Percentiles rank a stretch among this genome's conserved stretches.
Evolutionary conservation across 202 grass and related monocot species (phyloP).

Genomic region (Saccharum hybrid): DNA sequence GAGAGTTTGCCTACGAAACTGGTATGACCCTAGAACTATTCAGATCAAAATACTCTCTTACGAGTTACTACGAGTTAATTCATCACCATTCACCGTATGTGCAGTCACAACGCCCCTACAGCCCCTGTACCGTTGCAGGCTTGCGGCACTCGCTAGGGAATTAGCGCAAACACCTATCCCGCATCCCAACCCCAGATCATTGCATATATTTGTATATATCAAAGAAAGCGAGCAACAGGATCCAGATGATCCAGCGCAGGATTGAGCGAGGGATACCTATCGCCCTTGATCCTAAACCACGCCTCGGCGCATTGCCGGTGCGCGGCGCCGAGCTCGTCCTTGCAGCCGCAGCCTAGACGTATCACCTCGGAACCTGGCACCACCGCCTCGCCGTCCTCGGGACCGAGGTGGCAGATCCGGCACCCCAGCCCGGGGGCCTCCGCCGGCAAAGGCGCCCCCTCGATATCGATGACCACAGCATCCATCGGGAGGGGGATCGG

Average conservation of each 20-base stretch:
- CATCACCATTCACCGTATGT: not conserved
- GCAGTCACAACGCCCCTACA: not conserved
- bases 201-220: not conserved
- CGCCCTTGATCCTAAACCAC: constrained; percentile 79
- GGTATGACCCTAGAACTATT: not conserved
- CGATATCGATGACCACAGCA: constrained; percentile 37
- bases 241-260: not conserved
- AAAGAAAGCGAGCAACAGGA: not conserved
- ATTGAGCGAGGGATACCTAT: constrained; percentile 52
- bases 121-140: not conserved
- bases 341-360: constrained; percentile 69
- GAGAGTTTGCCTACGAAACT: not conserved
- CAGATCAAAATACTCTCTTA: not conserved
- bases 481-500: not conserved
- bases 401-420: constrained; percentile 75
- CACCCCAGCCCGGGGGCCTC: constrained; percentile 26
- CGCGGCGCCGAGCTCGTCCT: constrained; percentile 65
- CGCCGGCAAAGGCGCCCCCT: not conserved
- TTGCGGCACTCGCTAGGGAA: not conserved
- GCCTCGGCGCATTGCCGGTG: constrained; percentile 78
- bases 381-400: constrained; percentile 18
- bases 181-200: not conserved
- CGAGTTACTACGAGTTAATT: too few relatives aligned
- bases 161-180: not conserved
- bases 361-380: constrained; percentile 54